phyloP scores from a whole-genome alignment of 768 basidiomycete species.

The Thelephora ganbajun region DNA sequence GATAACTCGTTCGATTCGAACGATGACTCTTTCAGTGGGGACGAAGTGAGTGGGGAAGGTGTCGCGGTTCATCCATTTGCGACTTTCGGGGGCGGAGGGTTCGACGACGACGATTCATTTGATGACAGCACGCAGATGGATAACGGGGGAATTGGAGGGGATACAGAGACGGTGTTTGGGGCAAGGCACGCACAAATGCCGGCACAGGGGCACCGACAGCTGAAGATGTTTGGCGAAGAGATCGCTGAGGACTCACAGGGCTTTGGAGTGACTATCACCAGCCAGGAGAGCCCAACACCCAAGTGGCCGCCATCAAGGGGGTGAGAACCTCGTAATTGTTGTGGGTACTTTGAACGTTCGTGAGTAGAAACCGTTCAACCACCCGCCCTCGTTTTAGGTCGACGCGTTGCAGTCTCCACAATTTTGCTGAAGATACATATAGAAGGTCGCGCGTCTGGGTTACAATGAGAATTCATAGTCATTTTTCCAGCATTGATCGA shows the following conservation, averaged over 20 bases:
- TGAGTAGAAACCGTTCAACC: too few species aligned
- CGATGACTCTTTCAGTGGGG: conserved; percentile 41
- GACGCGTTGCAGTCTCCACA: too few species aligned
- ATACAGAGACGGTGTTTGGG: conserved; percentile 64
- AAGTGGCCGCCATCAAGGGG: too few species aligned
- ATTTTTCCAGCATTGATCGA: too few species aligned
- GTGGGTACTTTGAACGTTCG: too few species aligned
- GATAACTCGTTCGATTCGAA: conserved; percentile 27
- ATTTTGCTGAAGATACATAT: too few species aligned
- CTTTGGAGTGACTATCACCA: conserved; percentile 21
- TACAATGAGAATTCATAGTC: too few species aligned
- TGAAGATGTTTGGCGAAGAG: conserved; percentile 51
- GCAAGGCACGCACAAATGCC: conserved; percentile 33
- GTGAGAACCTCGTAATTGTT: too few species aligned
- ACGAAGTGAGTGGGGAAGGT: conserved; percentile 23
- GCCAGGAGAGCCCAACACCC: neutral
- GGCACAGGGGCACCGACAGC: conserved; percentile 7
- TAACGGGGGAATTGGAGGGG: conserved; percentile 13
- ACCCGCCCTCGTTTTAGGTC: too few species aligned
- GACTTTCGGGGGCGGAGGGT: conserved; percentile 36
- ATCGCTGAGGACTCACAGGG: conserved; percentile 51
- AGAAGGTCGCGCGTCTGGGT: too few species aligned
- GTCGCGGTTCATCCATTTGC: conserved; percentile 47
- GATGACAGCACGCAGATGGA: conserved; percentile 25
- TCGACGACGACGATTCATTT: conserved; percentile 31